phyloP scores from a whole-genome alignment of 2,329 filamentous ascomycete genomes.

The Aspergillus unguis region DNA sequence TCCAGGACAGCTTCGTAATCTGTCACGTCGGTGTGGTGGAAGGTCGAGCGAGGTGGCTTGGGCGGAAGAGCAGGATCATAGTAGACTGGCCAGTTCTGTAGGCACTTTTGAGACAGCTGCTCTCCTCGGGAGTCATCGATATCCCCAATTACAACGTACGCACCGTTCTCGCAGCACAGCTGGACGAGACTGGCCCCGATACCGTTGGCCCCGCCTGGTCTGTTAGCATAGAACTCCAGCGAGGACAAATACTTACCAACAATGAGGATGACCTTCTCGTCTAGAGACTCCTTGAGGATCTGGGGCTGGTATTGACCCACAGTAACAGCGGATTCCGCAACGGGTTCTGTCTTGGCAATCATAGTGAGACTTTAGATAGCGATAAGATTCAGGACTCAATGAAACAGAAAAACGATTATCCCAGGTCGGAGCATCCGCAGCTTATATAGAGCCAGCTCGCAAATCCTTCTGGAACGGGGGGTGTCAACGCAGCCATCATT shows the following conservation, averaged over 20 bases:
- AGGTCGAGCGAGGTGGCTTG: conserved; percentile 29
- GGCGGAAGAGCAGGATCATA: conserved; percentile 16
- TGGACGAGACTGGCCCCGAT: conserved; percentile 45
- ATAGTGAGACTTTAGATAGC: conserved; percentile 5
- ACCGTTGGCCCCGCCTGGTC: conserved; percentile 44
- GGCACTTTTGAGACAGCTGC: conserved; percentile 23
- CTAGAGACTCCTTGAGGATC: conserved; percentile 13
- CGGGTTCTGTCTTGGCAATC: conserved; percentile 19
- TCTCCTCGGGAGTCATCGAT: conserved; percentile 34
- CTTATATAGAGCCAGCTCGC: background rate
- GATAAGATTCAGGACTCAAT: background rate
- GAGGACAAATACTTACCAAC: conserved; percentile 12
- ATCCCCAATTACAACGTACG: conserved; percentile 47
- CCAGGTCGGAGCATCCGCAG: background rate
- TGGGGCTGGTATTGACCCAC: conserved; percentile 17
- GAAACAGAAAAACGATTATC: background rate
- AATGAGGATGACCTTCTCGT: conserved; percentile 20
- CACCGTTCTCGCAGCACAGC: conserved; percentile 38
- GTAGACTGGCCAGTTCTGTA: conserved; percentile 16
- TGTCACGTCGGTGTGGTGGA: conserved; percentile 46
- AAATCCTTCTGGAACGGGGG: conserved; percentile 2
- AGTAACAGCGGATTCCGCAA: conserved; percentile 9
- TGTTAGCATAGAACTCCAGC: background rate
- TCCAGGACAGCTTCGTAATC: conserved; percentile 46
- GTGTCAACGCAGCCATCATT: no score